Evolutionary conservation across 140 eudicot species (phyloP), one percentile per base, ranked within the genome.

Genomic region (Oenanthe javanica): DNA sequence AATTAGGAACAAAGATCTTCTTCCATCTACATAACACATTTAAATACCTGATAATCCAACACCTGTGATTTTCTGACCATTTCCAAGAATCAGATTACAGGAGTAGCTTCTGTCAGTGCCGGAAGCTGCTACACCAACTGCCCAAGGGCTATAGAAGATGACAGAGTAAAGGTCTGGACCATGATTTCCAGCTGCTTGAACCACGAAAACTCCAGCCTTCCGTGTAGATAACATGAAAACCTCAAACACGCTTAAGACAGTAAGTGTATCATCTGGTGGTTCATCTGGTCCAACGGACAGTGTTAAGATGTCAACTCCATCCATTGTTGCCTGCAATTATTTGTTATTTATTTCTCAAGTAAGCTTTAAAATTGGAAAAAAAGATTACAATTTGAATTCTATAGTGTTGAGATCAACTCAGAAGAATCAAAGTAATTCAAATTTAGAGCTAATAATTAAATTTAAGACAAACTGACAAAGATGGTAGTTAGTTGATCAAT

Each of bases 61-160:
- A 25, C 99, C 99, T n/a, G 50, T 47, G 42, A 96, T 79, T 78
- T 59, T 89, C 54, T 82, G 86, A 49, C 97, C 94, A 78, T 93
- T 83, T 57, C 98, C 99, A 4, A 96, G 98, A 78, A 84, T 74
- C 6, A 96, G 91, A 78, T 89, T 80, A 78, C 89, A 84, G 0
- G 95, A 86, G 85, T 96, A 96, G 66, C 79, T 83, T 86, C 98
- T 84, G 77, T 91, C 97, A 0, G 94, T 96, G 86, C 72, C 81
- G 74, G 93, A 91, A 18, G 98, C 81, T 64, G 92, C 98, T 5
- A 91, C 98, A 42, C 98, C 99, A 14, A 95, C 81, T 9, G 86
- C 88, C 99, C 98, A 95, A 21, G 99, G 99, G 86, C 97, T 89
- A 81, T 87, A 95, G 23, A 98, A 92, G 40, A 86, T 90, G 2